A percentile compares a stretch with the other conserved stretches of the same genome.
Evolutionary conservation across 768 basidiomycete species (phyloP).

Genomic region (Lanmaoa pseudosensibilis): DNA sequence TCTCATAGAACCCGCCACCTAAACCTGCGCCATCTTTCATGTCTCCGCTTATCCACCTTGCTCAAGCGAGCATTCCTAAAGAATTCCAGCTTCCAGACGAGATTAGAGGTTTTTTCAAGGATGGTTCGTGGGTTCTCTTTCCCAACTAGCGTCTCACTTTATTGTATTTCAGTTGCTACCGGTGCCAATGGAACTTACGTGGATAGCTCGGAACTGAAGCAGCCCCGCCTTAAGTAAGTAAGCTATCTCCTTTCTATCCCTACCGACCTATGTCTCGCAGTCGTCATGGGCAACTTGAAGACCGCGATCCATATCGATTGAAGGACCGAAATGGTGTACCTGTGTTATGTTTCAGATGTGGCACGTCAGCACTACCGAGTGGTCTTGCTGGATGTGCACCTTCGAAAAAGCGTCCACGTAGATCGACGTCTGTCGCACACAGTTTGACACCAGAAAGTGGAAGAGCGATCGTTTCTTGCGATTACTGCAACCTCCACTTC

Average conservation of each 20-base stretch:
- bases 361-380: slow-evolving; percentile 70
- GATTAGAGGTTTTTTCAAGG: slow-evolving; percentile 79
- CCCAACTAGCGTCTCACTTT: slow-evolving; percentile 15
- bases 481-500: slow-evolving; percentile 94
- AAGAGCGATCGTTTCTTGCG: slow-evolving; percentile 86
- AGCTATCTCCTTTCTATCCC: slow-evolving; percentile 4
- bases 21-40: slow-evolving; percentile 68
- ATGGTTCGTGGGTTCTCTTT: slow-evolving; percentile 54
- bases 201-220: slow-evolving; percentile 73
- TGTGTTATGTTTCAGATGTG: slow-evolving; percentile 90
- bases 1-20: slow-evolving; percentile 56
- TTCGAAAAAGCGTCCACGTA: slow-evolving; percentile 54
- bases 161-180: slow-evolving; percentile 59
- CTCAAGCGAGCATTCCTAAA: slow-evolving; percentile 67
- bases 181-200: slow-evolving; percentile 82
- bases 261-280: slow-evolving; percentile 36
- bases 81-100: slow-evolving; percentile 89
- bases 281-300: slow-evolving; percentile 86
- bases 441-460: slow-evolving; percentile 51
- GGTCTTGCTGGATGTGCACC: slow-evolving; percentile 52
- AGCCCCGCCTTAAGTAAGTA: slow-evolving; percentile 79
- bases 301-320: slow-evolving; percentile 83
- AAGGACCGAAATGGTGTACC: slow-evolving; percentile 81
- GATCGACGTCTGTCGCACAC: slow-evolving; percentile 43
- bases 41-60: slow-evolving; percentile 67